Percentiles rank a stretch among this genome's conserved stretches.
phyloP scores from a whole-genome alignment of 306 rosid genomes.

The Prunus mume region DNA sequence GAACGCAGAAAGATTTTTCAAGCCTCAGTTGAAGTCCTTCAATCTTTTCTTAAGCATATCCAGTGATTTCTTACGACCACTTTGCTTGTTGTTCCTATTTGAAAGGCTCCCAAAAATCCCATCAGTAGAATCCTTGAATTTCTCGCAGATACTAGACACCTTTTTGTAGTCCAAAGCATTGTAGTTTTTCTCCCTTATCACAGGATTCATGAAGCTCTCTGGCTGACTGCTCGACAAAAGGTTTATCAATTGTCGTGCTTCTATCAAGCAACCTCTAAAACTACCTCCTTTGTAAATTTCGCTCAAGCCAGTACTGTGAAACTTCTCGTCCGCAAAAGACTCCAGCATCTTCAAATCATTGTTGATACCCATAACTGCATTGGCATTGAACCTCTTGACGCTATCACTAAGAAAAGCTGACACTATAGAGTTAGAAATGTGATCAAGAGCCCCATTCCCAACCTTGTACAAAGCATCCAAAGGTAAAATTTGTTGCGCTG shows the following conservation, averaged over 20 bases:
- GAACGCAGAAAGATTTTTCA: conserved; percentile 27
- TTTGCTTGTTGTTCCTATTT: conserved; percentile 69
- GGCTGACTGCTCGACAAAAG: conserved; percentile 90
- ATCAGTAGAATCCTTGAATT: conserved; percentile 81
- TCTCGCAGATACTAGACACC: conserved; percentile 74
- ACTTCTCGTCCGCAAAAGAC: conserved; percentile 74
- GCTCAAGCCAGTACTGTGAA: conserved; percentile 59
- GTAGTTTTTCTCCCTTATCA: conserved; percentile 80
- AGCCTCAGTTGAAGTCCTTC: conserved; percentile 70
- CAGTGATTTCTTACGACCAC: conserved; percentile 85
- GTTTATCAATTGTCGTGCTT: conserved; percentile 75
- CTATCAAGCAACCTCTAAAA: conserved; percentile 57
- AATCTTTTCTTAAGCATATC: conserved; percentile 79
- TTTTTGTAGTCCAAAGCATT: conserved; percentile 75
- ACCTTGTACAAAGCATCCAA: conserved; percentile 76
- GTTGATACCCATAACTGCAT: conserved; percentile 55
- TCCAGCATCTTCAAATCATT: conserved; percentile 59
- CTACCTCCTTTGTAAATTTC: conserved; percentile 58
- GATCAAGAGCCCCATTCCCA: conserved; percentile 82
- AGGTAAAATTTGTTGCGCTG: conserved; percentile 85
- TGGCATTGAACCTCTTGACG: conserved; percentile 79
- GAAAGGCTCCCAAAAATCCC: conserved; percentile 86
- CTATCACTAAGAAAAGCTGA: conserved; percentile 67
- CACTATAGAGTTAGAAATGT: conserved; percentile 61
- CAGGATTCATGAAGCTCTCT: conserved; percentile 97